Base-by-base conservation (phyloP, 768 basidiomycete genomes). In the Zangia roseola region DNA sequence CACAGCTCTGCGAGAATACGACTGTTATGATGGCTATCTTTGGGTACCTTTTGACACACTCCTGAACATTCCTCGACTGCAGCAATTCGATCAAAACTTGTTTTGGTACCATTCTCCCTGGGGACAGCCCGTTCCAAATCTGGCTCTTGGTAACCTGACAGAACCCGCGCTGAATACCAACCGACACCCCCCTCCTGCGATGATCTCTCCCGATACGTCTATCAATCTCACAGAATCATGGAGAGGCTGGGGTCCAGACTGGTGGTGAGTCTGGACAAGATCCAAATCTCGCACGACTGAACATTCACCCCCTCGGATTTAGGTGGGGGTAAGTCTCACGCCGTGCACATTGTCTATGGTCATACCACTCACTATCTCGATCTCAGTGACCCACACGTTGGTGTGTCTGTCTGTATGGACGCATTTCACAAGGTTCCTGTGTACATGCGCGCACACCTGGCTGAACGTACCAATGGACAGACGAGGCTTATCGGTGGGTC, bases 71-170 rank as follows among this genome's bases (percentile, higher is more conserved):
- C 76, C 77, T 12, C 75, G 77, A 25, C 64, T 77, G 8, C 65
- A 75, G 44, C 67, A 69, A 45, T 79, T 79, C 50, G 58, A 76
- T 53, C 76, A 76, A 54, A 62, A 62, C 38, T 55, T 61, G 14
- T 74, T 77, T 52, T 80, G 78, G 74, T 79, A 77, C 51, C 75
- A 79, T 53, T 78, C 74, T 5, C 76, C 76, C 3, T 75, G 72
- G 63, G 71, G 66, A n/a, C 44, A 60, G 10, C 71, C 69, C 30
- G 69, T 78, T n/a, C 69, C 61, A 10, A 78, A 78, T 50, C 66
- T 65, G 7, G 70, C 69, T 12, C 48, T 70, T 2, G 60, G 52
- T 14, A 49, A 61, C 17, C 8, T 33, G 6, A 25, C 40, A 13
- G 57, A 52, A 20, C 43, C 43, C 14, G 49, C 35, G 28, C 36